phyloP scores from a whole-genome alignment of 2,329 filamentous ascomycete species.

The Sclerotinia sclerotiorum region DNA sequence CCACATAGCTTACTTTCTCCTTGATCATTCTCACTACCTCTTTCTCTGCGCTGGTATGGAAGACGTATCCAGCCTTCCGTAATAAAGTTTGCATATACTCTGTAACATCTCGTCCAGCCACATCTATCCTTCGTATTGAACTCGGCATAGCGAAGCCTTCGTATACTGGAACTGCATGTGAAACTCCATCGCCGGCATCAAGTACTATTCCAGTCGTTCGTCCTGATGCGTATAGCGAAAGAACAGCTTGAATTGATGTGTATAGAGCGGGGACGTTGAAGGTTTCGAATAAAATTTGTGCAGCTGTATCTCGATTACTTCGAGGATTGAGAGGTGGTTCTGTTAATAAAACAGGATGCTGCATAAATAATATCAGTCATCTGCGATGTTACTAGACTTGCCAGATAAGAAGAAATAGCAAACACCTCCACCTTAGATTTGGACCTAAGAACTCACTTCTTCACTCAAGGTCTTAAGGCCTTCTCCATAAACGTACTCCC shows the following conservation, averaged over 20 bases:
- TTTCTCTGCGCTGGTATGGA: constrained; percentile 98
- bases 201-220: constrained; percentile 95
- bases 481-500: constrained; percentile 96
- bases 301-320: constrained; percentile 92
- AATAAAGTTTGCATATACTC: constrained; percentile 90
- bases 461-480: constrained; percentile 96
- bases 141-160: constrained; percentile 97
- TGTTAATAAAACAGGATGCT: constrained; percentile 94
- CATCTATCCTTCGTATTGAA: constrained; percentile 92
- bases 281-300: constrained; percentile 97
- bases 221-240: constrained; percentile 93
- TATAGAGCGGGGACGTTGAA: constrained; percentile 97
- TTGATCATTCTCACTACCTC: constrained; percentile 98
- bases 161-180: constrained; percentile 95
- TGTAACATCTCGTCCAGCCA: constrained; percentile 92
- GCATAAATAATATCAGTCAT: constrained; percentile 24
- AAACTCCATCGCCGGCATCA: constrained; percentile 93
- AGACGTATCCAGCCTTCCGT: constrained; percentile 88
- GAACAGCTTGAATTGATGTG: constrained; percentile 93
- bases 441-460: constrained; percentile 60
- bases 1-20: constrained; percentile 90
- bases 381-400: neutral
- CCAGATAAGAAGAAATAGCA: constrained; percentile 8
- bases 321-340: constrained; percentile 94
- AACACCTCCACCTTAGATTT: constrained; percentile 9